Conservation (phyloP, 139 green algal species). For the Closterium sp. region DNA sequence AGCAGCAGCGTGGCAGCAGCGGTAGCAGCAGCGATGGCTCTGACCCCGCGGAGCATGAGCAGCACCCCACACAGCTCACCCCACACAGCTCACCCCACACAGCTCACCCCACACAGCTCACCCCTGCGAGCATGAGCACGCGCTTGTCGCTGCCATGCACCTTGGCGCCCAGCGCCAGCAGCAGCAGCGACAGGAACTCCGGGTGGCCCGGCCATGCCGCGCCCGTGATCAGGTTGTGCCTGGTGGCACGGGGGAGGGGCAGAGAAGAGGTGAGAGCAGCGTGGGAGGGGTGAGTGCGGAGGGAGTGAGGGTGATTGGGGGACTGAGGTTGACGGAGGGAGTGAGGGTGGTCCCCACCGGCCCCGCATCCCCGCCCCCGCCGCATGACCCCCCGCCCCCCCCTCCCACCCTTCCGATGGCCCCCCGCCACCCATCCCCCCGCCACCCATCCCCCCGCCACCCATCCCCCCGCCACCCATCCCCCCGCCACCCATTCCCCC, state of each 20-base stretch:
- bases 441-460: too few species aligned
- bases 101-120: not conserved
- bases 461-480: too few species aligned
- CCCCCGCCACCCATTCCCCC: not conserved
- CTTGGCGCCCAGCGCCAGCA: slow-evolving; percentile 36
- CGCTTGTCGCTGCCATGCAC: slow-evolving; percentile 36
- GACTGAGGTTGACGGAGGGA: too few species aligned
- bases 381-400: not conserved
- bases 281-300: not conserved
- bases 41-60: too few species aligned
- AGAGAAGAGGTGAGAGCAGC: not conserved
- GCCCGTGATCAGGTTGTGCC: slow-evolving; percentile 35
- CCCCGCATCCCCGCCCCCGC: not conserved
- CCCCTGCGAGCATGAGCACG: slow-evolving; percentile 34
- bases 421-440: too few species aligned
- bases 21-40: too few species aligned
- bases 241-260: too few species aligned
- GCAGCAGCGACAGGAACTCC: slow-evolving; percentile 43
- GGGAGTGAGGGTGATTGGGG: not conserved
- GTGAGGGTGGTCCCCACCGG: too few species aligned
- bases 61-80: too few species aligned
- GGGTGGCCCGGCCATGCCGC: slow-evolving; percentile 41
- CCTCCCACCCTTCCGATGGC: not conserved
- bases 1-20: too few species aligned
- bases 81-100: not conserved